Base-by-base conservation (phyloP, 2,329 filamentous ascomycete genomes). In the Colletotrichum liaoningense region DNA sequence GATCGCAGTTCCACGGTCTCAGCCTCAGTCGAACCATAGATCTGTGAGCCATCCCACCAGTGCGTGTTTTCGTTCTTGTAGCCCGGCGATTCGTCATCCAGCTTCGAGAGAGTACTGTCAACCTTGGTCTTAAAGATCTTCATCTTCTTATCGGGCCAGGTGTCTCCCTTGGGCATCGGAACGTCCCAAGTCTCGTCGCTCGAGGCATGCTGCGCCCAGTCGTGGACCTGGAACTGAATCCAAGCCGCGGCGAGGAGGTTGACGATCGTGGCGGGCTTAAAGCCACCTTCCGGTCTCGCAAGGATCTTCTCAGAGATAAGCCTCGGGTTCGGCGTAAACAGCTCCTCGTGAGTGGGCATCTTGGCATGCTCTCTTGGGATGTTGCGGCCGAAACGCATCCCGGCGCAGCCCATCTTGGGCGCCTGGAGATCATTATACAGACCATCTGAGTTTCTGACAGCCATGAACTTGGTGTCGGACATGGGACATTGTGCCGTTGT, bases 191-290 rank as follows among this genome's bases (percentile, higher is more conserved):
- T 59, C n/a, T 59, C 56, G 30, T 59, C 30, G 8, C 24, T 59
- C 28, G 28, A 68, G 28, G 79, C 76, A 72, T 82, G 79, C 52
- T 79, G 77, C 65, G 82, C 81, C 84, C 84, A 86, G 70, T 85
- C 84, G 67, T 86, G 85, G 0, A 82, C 82, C 68, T 86, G 84
- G 65, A 87, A 86, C 74, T 87, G 85, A n/a, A 87, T 86, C 84
- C 85, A 87, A 1, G 85, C 85, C 16, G 85, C 85, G 3, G 85
- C 85, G 7, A 87, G 77, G 52, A 87, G 74, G 68, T 87, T 87
- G 69, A 87, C 68, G 1, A 79, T 84, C 0, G 84, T 86, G 0
- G 85, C 85, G 3, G 84, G 84, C 28, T 83, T 84, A 74, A 87
- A 87, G 2, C 73, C 65, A 9, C 72, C 74, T 4, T 77, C 79